These are phyloP conservation scores for Termitomyces sp. DNA, from an alignment of 768 basidiomycete species.

Conservation along the genomic window DNA sequence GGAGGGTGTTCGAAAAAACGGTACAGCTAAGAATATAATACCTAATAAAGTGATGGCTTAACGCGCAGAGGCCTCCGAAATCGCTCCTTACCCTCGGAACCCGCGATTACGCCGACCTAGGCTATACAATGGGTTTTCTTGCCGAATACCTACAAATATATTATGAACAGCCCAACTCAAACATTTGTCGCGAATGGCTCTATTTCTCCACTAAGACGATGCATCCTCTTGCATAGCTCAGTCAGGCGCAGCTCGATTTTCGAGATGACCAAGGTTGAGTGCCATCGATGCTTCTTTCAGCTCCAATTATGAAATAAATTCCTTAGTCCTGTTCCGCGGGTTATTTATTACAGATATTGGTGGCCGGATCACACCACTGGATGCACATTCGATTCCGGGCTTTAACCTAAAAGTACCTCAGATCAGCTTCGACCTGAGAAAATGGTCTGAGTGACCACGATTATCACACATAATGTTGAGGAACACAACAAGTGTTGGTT, in stretches of 20 bases:
- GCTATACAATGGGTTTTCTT: background rate
- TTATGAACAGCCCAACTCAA: background rate
- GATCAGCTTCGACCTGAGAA: background rate
- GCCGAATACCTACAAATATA: background rate
- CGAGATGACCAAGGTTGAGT: background rate
- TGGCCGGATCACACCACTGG: background rate
- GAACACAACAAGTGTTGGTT: background rate
- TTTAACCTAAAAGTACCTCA: background rate
- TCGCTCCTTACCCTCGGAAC: no score
- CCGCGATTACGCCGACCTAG: no score
- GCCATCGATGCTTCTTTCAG: background rate
- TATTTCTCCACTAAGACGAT: background rate
- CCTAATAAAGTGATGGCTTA: no score
- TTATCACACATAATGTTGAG: background rate
- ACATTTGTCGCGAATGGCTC: background rate
- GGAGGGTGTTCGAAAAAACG: no score
- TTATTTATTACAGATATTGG: background rate
- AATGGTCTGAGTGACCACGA: background rate
- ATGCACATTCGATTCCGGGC: background rate
- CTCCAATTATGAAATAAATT: background rate
- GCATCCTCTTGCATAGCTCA: background rate
- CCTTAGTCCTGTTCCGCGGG: background rate
- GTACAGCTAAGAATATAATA: no score
- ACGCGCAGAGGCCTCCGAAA: no score
- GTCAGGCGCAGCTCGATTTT: background rate